phyloP scores from a whole-genome alignment of 352 stramenopile species.

The Globisporangium perplexum region DNA sequence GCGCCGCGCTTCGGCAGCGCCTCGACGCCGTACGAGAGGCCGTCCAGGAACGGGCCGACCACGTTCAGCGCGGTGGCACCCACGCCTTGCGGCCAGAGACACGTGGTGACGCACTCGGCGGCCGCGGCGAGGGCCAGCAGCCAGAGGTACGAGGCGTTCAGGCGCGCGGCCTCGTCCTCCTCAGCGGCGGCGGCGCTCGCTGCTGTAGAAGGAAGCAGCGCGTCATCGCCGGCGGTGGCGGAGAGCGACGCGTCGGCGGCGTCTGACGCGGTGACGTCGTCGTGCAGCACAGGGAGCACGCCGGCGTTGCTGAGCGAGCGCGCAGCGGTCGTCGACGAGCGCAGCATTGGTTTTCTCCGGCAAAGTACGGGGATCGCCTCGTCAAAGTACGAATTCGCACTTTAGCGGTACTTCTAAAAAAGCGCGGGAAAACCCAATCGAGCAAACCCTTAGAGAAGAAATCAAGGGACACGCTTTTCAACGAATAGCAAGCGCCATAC shows the following conservation, averaged over 20 bases:
- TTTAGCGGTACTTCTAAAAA: neutral
- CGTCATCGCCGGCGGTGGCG: neutral
- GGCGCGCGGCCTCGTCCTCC: slow-evolving; percentile 23
- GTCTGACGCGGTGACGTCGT: neutral
- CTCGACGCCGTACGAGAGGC: slow-evolving; percentile 57
- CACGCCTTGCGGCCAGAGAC: slow-evolving; percentile 63
- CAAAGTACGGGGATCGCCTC: too few relatives aligned
- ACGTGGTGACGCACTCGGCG: slow-evolving; percentile 78
- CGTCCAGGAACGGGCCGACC: slow-evolving; percentile 71
- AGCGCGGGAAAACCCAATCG: neutral
- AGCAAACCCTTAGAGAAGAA: neutral
- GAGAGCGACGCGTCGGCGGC: neutral
- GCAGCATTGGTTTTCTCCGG: slow-evolving; percentile 6
- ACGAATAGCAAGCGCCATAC: neutral
- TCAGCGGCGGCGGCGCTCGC: neutral
- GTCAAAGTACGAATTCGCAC: neutral
- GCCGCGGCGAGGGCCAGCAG: slow-evolving; percentile 56
- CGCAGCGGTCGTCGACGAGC: slow-evolving; percentile 4
- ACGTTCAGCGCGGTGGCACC: slow-evolving; percentile 69
- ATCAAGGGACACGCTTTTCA: neutral
- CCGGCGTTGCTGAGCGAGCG: slow-evolving; percentile 1
- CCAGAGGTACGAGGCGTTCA: slow-evolving; percentile 61
- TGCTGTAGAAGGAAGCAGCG: neutral
- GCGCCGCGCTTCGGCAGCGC: slow-evolving; percentile 21
- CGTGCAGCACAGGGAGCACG: slow-evolving; percentile 7